Evolutionary conservation across 371 early-diverging fungal genomes (phyloP).

Genomic region (Zychaea mexicana): DNA sequence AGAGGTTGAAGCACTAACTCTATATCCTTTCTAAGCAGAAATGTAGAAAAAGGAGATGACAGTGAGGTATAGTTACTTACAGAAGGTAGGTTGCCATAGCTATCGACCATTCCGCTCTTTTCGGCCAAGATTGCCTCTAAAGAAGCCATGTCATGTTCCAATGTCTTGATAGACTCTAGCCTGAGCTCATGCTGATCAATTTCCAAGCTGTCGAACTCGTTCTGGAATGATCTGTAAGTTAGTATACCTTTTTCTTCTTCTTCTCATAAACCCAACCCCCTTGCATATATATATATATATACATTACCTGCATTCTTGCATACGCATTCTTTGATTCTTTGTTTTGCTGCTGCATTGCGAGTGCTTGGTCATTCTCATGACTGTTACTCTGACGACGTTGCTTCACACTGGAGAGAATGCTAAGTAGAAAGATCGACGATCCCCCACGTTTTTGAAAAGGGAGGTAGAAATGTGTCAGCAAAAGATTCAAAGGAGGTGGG

Average conservation of each 20-base stretch:
- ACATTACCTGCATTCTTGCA: constrained; percentile 13
- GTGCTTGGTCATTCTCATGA: constrained; percentile 6
- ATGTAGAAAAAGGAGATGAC: too few relatives aligned
- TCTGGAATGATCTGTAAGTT: not conserved
- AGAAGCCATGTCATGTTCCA: constrained; percentile 14
- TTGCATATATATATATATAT: not conserved
- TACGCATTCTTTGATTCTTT: constrained; percentile 6
- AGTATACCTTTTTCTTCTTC: not conserved
- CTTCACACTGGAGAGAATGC: constrained; percentile 10
- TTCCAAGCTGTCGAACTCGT: constrained; percentile 11
- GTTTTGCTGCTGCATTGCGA: constrained; percentile 7
- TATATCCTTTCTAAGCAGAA: too few relatives aligned
- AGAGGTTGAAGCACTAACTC: too few relatives aligned
- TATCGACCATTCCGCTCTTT: constrained; percentile 5
- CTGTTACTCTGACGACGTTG: not conserved
- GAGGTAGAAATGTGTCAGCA: not conserved
- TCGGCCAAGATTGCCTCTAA: constrained; percentile 13
- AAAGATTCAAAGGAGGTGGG: not conserved
- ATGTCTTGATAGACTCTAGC: constrained; percentile 9
- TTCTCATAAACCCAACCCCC: too few relatives aligned
- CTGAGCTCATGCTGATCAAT: constrained; percentile 18
- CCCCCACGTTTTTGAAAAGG: not conserved
- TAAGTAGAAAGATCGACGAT: not conserved
- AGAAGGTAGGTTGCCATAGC: constrained; percentile 17
- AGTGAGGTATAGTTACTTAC: too few relatives aligned